Conservation (phyloP, 2,329 filamentous ascomycete species). For the Amauroascus verrucosus region DNA sequence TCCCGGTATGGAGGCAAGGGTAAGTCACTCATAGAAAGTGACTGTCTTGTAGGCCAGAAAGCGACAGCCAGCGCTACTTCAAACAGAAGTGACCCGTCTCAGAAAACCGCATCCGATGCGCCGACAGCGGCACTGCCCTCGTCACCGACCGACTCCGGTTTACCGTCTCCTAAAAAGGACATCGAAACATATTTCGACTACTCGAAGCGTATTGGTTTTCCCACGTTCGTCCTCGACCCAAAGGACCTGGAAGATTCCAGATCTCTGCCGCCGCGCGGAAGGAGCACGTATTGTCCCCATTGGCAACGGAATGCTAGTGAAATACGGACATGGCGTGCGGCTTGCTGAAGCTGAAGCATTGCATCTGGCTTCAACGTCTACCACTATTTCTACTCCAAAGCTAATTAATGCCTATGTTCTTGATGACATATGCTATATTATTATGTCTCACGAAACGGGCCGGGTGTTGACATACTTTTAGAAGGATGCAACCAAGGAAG, state of each 20-base stretch:
- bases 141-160: neutral
- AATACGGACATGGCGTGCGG: conserved; percentile 9
- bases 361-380: conserved; percentile 7
- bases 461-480: neutral
- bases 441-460: conserved; percentile 11
- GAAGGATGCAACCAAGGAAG: neutral
- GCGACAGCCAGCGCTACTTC: no score
- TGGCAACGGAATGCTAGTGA: conserved; percentile 6
- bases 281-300: conserved; percentile 2
- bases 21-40: neutral
- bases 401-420: conserved; percentile 11
- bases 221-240: conserved; percentile 7
- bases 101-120: neutral
- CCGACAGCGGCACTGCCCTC: neutral
- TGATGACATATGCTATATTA: conserved; percentile 9
- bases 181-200: neutral
- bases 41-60: conserved; percentile 1
- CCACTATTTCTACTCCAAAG: conserved; percentile 3
- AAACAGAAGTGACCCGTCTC: neutral
- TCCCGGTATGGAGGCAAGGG: conserved; percentile 5
- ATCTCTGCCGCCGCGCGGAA: conserved; percentile 1
- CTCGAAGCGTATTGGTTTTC: conserved; percentile 7
- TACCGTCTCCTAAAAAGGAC: neutral
- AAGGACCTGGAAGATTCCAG: conserved; percentile 6
- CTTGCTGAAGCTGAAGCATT: conserved; percentile 14